Evolutionary conservation across 202 grass and related monocot genomes (phyloP), one percentile per base, ranked within the genome.

Genomic region (Panicum virgatum): DNA sequence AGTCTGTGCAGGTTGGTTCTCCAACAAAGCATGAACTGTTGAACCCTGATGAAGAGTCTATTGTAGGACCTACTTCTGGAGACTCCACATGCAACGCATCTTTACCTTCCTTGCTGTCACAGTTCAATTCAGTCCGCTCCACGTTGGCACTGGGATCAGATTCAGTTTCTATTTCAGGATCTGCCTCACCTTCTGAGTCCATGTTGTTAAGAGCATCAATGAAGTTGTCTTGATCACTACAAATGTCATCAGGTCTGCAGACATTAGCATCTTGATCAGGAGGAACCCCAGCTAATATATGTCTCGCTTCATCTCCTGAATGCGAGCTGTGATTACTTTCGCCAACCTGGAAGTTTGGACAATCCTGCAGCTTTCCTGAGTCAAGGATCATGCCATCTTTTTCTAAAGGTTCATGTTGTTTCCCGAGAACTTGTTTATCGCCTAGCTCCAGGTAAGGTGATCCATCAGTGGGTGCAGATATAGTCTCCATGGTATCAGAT

Each of bases 221-320:
- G 54, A 98, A 92, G 81, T 86, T 93, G 9, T 96, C 92, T 48
- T 92, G 89, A 80, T 93, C 92, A 82, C 86, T 90, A 73, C 59
- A 65, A 73, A 88, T 82, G 64, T 98, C 89, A 76, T 93, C 92
- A 76, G 64, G 75, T 69, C 42, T 83, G 57, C 63, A 77, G 59
- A 16, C 75, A 83, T 80, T 52, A 78, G 37, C 48, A 63, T 78
- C 50, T 75, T 79, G 62, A 66, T 83, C 72, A 83, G 71, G 44
- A 70, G 54, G 44, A 61, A 63, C 44, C 12, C 6, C 62, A 59
- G 69, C 18, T 69, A 36, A 63, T 69, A 56, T 34, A 32, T 79
- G 22, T 32, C 74, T 78, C 76, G 78, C 76, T 77, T 84, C 72
- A 72, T 7, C 15, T 48, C 29, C 30, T 37, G 27, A 71, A 39